These are phyloP conservation scores for Zygoascus hellenicus DNA, from an alignment of 1,139 yeast genomes.

Conservation along the genomic window DNA sequence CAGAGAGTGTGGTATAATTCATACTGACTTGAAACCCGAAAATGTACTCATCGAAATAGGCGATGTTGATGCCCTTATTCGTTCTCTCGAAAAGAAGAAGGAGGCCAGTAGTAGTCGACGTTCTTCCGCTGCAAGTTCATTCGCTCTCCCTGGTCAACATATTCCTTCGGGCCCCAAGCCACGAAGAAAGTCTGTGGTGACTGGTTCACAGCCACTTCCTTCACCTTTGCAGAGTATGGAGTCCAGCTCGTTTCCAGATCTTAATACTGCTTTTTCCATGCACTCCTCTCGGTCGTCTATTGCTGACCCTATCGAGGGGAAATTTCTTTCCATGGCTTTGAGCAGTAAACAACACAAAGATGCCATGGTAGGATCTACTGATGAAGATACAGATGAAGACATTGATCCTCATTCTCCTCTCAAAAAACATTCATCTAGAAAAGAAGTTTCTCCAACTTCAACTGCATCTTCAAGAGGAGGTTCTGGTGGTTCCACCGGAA, in stretches of 20 bases:
- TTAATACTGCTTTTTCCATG: background rate
- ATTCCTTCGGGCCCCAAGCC: background rate
- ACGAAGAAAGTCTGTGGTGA: constrained; percentile 69
- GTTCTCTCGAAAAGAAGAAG: constrained; percentile 21
- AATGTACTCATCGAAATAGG: constrained; percentile 77
- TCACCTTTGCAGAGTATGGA: constrained; percentile 47
- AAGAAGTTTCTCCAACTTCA: background rate
- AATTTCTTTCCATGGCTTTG: constrained; percentile 19
- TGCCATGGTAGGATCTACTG: constrained; percentile 15
- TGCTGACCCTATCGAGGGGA: constrained; percentile 20
- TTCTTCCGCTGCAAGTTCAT: background rate
- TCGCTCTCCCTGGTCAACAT: background rate
- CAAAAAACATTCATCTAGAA: background rate
- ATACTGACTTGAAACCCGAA: constrained; percentile 87
- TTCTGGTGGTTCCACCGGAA: constrained; percentile 8
- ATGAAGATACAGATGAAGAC: constrained; percentile 10
- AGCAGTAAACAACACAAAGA: background rate
- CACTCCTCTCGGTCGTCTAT: constrained; percentile 6
- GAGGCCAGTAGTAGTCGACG: background rate
- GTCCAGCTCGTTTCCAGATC: background rate
- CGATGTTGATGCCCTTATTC: constrained; percentile 65
- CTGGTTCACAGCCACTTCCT: constrained; percentile 83
- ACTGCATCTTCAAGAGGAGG: constrained; percentile 6
- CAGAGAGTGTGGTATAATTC: constrained; percentile 82
- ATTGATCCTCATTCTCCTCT: constrained; percentile 6